Base-by-base conservation (phyloP, 345 rosid genomes). In the Brassica juncea region DNA sequence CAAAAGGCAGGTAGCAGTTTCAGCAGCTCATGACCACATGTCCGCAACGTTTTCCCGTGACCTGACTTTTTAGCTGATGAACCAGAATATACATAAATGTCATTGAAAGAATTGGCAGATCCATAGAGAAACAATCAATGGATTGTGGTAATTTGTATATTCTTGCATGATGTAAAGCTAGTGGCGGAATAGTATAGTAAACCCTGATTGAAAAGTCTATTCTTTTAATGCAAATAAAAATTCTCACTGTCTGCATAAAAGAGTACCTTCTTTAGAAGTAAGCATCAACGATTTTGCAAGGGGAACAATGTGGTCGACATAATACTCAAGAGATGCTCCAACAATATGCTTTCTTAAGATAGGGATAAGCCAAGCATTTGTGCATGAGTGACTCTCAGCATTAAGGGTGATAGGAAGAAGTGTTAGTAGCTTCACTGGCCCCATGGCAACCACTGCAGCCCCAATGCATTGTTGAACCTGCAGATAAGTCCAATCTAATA, bases 381-480 rank as follows among this genome's bases (percentile, higher is more conserved):
- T 82, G 81, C 87, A 90, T 42, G 76, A 82, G 49, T 85, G 88
- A 77, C 83, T 85, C 49, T 89, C 86, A 3, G 85, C 42, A 80
- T 84, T 14, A 71, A 90, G 78, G 61, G 88, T 84, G 80, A 95
- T 88, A 54, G 99, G 97, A 31, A 95, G 25, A 77, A 93, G 83
- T 59, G 75, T 57, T 55, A 95, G 88, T 34, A 95, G 78, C 87
- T 79, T 90, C 74, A 84, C 89, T 21, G 96, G 94, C 58, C 99
- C 98, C 78, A 93, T 86, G 67, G 92, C 94, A 79, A 87, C 84
- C 71, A 91, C 91, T 62, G 96, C 94, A 65, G 94, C 87, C 78
- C 99, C 99, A 76, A 93, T 81, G 83, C 99, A 95, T 72, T 81
- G 80, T 78, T 76, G 86, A 75, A 90, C 86, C 99, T 91, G 91